phyloP scores from a whole-genome alignment of 306 rosid genomes.

The Comarum palustre region DNA sequence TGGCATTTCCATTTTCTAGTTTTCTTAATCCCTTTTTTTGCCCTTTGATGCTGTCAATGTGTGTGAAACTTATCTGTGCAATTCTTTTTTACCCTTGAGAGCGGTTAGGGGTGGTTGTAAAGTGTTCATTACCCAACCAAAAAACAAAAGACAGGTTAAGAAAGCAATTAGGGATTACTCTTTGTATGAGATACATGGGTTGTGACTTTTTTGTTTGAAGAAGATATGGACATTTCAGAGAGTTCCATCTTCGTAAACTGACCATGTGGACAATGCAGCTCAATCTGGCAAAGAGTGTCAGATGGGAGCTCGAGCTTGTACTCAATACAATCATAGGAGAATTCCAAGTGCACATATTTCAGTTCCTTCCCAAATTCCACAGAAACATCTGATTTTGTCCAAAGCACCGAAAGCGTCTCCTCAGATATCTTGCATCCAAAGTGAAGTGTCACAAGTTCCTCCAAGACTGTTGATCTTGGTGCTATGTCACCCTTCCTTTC shows the following conservation, averaged over 20 bases:
- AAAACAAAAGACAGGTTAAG: neutral
- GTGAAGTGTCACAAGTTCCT: conserved; percentile 28
- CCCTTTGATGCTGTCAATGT: neutral
- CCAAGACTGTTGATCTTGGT: conserved; percentile 8
- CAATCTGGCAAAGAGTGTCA: conserved; percentile 44
- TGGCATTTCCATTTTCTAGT: conserved; percentile 4
- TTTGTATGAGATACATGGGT: neutral
- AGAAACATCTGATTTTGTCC: conserved; percentile 40
- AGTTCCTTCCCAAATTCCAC: conserved; percentile 36
- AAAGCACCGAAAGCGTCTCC: conserved; percentile 42
- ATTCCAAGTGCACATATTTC: conserved; percentile 33
- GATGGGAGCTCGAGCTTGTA: conserved; percentile 46
- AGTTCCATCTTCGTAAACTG: conserved; percentile 53
- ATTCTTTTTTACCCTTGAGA: neutral
- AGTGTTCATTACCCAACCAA: neutral
- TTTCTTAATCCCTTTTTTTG: neutral
- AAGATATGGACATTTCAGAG: conserved; percentile 45
- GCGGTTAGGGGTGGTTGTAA: neutral
- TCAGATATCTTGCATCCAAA: conserved; percentile 51
- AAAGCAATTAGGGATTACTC: neutral
- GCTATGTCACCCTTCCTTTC: neutral
- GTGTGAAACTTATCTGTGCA: neutral
- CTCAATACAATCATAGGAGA: conserved; percentile 24
- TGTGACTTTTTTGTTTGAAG: conserved; percentile 2
- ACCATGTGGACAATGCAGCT: conserved; percentile 30